Conservation (phyloP, 2,329 filamentous ascomycete genomes). For the Fusarium algeriense region DNA sequence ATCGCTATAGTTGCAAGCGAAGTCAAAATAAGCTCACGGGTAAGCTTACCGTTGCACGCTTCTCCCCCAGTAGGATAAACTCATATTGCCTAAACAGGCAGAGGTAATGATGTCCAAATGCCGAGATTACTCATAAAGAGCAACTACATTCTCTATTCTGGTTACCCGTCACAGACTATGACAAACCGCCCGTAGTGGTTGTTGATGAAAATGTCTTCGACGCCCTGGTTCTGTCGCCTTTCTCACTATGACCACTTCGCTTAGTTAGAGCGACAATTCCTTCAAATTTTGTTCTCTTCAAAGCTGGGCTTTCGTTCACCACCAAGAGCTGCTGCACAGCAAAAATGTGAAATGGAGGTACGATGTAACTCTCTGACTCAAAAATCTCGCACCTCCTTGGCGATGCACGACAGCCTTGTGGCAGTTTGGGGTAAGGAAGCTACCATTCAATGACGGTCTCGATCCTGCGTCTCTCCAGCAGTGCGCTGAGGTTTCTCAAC, state of each 20-base stretch:
- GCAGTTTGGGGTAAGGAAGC: neutral
- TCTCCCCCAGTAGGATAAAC: conserved; percentile 11
- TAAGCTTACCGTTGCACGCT: conserved; percentile 13
- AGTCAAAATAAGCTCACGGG: conserved; percentile 1
- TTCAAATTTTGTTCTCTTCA: neutral
- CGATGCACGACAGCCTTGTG: neutral
- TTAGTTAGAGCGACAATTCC: neutral
- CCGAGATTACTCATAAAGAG: neutral
- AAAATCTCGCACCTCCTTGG: neutral
- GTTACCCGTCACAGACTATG: rapidly evolving
- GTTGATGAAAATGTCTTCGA: neutral
- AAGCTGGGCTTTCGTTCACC: neutral
- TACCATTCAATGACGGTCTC: neutral
- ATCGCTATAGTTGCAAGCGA: neutral
- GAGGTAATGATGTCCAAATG: neutral
- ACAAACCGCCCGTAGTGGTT: neutral
- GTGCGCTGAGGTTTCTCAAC: neutral
- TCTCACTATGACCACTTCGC: neutral
- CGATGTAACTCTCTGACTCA: neutral
- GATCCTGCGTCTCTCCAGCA: neutral
- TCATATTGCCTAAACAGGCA: conserved; percentile 2
- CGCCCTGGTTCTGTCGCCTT: neutral
- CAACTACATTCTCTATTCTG: neutral
- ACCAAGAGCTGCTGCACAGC: neutral
- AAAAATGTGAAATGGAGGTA: neutral